Evolutionary conservation across 495 filamentous ascomycete genomes (phyloP).

Genomic region (Talaromyces borbonicus): DNA sequence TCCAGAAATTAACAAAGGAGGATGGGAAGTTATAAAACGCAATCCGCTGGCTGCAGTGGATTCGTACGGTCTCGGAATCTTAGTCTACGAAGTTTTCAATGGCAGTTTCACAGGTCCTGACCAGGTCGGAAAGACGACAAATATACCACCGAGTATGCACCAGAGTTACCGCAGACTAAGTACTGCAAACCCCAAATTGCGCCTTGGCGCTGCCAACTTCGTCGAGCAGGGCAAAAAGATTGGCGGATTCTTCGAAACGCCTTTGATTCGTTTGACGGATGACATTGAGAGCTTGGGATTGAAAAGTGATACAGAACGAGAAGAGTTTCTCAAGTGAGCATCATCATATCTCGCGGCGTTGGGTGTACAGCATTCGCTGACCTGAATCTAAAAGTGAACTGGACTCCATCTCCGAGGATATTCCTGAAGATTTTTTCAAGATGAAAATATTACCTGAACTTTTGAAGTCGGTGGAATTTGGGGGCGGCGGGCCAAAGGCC

Average conservation of each 20-base stretch:
- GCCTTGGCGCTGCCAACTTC: constrained; percentile 76
- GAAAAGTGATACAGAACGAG: constrained; percentile 72
- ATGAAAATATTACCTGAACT: constrained; percentile 93
- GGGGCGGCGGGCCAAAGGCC: constrained; percentile 88
- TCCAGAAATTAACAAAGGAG: constrained; percentile 74
- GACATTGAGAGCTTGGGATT: constrained; percentile 86
- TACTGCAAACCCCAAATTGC: constrained; percentile 78
- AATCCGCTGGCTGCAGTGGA: constrained; percentile 74
- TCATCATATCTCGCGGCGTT: too few relatives aligned
- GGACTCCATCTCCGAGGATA: constrained; percentile 79
- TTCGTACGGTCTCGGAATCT: constrained; percentile 72
- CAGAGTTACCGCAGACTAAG: constrained; percentile 79
- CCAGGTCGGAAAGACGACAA: constrained; percentile 74
- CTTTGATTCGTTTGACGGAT: constrained; percentile 82
- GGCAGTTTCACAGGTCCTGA: constrained; percentile 60
- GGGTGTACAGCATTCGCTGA: not conserved
- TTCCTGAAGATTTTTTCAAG: constrained; percentile 95
- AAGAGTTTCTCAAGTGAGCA: constrained; percentile 77
- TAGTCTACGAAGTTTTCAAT: constrained; percentile 89
- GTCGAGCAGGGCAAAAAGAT: constrained; percentile 76
- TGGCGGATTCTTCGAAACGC: constrained; percentile 84
- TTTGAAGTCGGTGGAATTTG: constrained; percentile 95
- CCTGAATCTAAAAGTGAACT: constrained; percentile 50
- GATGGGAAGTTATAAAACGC: constrained; percentile 83
- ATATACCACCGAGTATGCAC: constrained; percentile 78